Evolutionary conservation across 305 asterid species (phyloP).

Genomic region (Ilex paraguariensis): DNA sequence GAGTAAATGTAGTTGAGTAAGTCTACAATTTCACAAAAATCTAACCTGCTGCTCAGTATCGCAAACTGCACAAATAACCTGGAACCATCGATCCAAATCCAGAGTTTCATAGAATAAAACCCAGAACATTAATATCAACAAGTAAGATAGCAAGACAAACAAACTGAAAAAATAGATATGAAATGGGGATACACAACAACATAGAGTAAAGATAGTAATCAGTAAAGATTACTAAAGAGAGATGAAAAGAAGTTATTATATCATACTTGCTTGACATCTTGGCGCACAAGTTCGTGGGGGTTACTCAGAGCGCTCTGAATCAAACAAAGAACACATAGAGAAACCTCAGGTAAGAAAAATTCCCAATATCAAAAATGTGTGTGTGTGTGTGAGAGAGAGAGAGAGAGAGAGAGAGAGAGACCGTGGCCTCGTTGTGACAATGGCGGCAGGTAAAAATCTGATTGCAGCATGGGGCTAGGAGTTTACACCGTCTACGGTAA

Average conservation of each 20-base stretch:
- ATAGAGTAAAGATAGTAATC: no score
- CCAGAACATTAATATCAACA: not conserved
- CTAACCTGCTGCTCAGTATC: conserved; percentile 30
- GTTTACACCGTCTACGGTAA: conserved; percentile 78
- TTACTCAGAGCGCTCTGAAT: conserved; percentile 51
- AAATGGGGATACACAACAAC: not conserved
- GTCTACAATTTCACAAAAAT: not conserved
- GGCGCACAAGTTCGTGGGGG: conserved; percentile 84
- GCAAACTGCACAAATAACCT: conserved; percentile 34
- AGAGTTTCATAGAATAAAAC: not conserved
- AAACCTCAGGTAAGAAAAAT: not conserved
- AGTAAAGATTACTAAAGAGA: no score
- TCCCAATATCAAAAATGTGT: no score
- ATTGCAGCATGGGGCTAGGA: conserved; percentile 86
- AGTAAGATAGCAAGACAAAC: not conserved
- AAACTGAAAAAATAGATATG: conserved; percentile 5
- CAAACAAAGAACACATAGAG: conserved; percentile 4
- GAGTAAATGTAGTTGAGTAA: no score
- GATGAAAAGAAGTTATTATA: no score
- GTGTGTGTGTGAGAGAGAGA: not conserved
- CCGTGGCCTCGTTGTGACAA: conserved; percentile 90
- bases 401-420: conserved; percentile 4
- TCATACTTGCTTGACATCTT: conserved; percentile 65
- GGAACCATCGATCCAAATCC: conserved; percentile 1
- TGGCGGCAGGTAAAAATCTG: conserved; percentile 84